Evolutionary conservation across 192 early-diverging fungal species (phyloP).

Genomic region (Diversispora eburnea): DNA sequence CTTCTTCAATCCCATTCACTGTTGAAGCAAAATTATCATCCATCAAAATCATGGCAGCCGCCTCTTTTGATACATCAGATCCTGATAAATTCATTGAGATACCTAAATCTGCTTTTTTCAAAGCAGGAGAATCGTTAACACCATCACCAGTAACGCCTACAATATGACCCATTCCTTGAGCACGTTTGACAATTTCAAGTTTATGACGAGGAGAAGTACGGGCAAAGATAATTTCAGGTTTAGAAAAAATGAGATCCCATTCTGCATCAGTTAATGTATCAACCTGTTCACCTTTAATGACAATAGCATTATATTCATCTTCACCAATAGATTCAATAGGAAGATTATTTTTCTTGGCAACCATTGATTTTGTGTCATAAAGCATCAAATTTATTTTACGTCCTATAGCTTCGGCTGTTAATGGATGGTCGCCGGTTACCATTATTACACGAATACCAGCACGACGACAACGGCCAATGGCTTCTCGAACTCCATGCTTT

Average conservation of each 20-base stretch:
- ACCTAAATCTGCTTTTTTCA: constrained; percentile 96
- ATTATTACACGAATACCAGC: constrained; percentile 98
- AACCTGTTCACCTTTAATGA: constrained; percentile 89
- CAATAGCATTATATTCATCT: constrained; percentile 83
- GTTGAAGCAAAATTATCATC: constrained; percentile 99
- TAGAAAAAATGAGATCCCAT: constrained; percentile 92
- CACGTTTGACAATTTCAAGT: constrained; percentile 91
- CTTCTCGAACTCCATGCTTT: constrained; percentile 97
- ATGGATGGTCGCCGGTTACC: constrained; percentile 97
- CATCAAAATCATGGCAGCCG: constrained; percentile 94
- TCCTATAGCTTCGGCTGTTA: constrained; percentile 95
- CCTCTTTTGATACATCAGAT: constrained; percentile 94
- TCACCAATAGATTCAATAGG: constrained; percentile 63
- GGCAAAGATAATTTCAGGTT: constrained; percentile 96
- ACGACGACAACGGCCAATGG: constrained; percentile 85
- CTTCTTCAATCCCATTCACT: constrained; percentile 90
- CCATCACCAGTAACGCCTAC: constrained; percentile 97
- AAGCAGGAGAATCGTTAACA: constrained; percentile 93
- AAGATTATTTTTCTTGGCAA: constrained; percentile 67
- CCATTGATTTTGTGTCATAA: constrained; percentile 76
- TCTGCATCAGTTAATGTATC: constrained; percentile 75
- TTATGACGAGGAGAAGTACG: constrained; percentile 96
- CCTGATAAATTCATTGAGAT: constrained; percentile 97
- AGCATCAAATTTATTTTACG: constrained; percentile 95
- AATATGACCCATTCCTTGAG: constrained; percentile 90